These are phyloP conservation scores for Paramecium sexaurelia DNA, from an alignment of 73 alveolate genomes.

Conservation along the genomic window DNA sequence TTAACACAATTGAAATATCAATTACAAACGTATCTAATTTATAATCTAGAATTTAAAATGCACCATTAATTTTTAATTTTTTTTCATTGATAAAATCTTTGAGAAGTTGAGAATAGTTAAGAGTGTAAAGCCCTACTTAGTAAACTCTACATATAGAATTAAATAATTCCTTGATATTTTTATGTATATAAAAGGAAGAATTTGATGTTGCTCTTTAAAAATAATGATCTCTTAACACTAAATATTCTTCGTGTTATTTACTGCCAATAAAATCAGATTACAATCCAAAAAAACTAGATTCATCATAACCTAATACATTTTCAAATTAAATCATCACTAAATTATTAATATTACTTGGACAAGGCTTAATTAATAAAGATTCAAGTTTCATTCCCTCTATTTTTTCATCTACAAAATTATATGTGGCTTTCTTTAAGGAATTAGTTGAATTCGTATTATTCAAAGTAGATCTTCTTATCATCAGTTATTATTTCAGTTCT, in stretches of 20 bases:
- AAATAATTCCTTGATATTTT: slow-evolving; percentile 10
- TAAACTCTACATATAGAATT: background rate
- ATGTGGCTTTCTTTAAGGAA: background rate
- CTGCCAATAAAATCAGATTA: slow-evolving; percentile 4
- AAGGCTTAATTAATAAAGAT: background rate
- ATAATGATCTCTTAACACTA: slow-evolving; percentile 6
- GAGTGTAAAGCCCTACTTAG: background rate
- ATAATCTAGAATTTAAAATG: background rate
- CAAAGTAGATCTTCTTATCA: background rate
- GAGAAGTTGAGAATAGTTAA: background rate
- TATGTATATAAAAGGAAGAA: background rate
- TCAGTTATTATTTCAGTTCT: background rate
- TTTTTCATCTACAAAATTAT: background rate
- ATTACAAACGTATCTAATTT: background rate
- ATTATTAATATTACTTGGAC: background rate
- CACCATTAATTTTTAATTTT: slow-evolving; percentile 11
- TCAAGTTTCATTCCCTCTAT: slow-evolving; percentile 6
- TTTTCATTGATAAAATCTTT: background rate
- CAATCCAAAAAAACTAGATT: background rate
- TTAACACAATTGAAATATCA: background rate
- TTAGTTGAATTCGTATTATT: background rate
- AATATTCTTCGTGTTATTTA: slow-evolving; percentile 15
- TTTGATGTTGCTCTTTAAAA: background rate
- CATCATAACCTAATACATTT: slow-evolving; percentile 21
- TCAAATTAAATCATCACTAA: slow-evolving; percentile 5